These are phyloP conservation scores for Gigaspora rosea DNA, from an alignment of 192 early-diverging fungal species.

Conservation along the genomic window DNA sequence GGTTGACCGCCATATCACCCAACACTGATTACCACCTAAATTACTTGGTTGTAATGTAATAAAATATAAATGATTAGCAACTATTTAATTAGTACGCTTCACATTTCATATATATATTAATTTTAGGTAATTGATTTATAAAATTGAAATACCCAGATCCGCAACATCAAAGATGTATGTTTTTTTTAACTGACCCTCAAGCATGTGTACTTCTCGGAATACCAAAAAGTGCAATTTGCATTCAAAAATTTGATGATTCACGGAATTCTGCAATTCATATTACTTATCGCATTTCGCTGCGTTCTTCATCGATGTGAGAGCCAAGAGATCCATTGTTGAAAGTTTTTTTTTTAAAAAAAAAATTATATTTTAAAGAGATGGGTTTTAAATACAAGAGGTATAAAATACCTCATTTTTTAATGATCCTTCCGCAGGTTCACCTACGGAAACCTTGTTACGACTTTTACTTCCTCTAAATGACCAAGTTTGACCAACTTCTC, in stretches of 20 bases:
- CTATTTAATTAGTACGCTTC: too few relatives aligned
- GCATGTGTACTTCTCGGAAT: constrained; percentile 55
- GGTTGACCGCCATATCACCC: too few relatives aligned
- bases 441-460: constrained; percentile 80
- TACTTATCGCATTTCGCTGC: constrained; percentile 39
- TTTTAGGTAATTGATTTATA: neutral
- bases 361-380: too few relatives aligned
- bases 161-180: neutral
- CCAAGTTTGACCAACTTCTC: constrained; percentile 77
- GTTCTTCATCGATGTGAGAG: constrained; percentile 39
- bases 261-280: constrained; percentile 56
- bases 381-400: too few relatives aligned
- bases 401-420: too few relatives aligned
- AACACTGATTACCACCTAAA: too few relatives aligned
- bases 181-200: constrained; percentile 50
- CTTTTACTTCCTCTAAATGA: constrained; percentile 90
- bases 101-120: neutral
- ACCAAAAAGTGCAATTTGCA: constrained; percentile 61
- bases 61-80: too few relatives aligned
- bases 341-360: constrained; percentile 26
- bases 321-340: constrained; percentile 27
- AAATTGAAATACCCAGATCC: neutral
- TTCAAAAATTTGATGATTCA: constrained; percentile 75
- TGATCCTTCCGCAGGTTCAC: constrained; percentile 69
- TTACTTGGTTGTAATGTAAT: too few relatives aligned